Base-by-base conservation (phyloP, 116 monocot genomes). In the Dioscorea cayenensis region DNA sequence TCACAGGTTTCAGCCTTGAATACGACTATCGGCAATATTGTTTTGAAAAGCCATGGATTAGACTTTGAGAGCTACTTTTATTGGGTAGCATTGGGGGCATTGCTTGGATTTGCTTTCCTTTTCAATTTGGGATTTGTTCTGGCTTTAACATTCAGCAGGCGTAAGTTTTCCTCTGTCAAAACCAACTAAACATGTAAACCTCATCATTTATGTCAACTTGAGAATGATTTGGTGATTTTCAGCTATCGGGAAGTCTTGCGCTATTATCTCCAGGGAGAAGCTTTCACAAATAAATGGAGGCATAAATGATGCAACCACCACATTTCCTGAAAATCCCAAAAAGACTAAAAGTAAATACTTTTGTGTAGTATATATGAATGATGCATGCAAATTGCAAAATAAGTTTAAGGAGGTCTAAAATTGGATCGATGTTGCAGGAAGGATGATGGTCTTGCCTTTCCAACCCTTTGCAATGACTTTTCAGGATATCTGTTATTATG, bases 371-470 rank as follows among this genome's bases (percentile, higher is more conserved):
- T 43, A 43, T 43, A 43, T 43, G 43, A 43, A 43, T 43, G 43
- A 8, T 43, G 6, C 43, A 43, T 43, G 43, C 1, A 12, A 43
- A 43, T 5, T 43, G 43, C 12, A 12, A 43, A 43, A 43, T 43
- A 43, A 43, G 43, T 43, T 0, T 43, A 43, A 1, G 43, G 7
- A 9, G 43, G 12, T 43, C 43, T 43, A 43, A 43, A 0, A 8
- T 3, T 43, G 43, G 43, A 55, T 25, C 25, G 25, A 25, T 55
- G 19, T 3, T n/a, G n/a, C 55, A 55, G 43, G 79, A 89, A 92
- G 82, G 11, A 84, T 66, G 66, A 82, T 93, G 82, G 79, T 81
- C 18, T 72, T 97, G 64, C 93, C 96, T 50, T 97, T 97, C 71
- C 61, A 65, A 17, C 96, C 96, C 20, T 74, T 92, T 14, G 71